Percentiles rank a stretch among this genome's conserved stretches.
Evolutionary conservation across 1,284 basidiomycete species (phyloP).

Genomic region (Trametes hirsuta): DNA sequence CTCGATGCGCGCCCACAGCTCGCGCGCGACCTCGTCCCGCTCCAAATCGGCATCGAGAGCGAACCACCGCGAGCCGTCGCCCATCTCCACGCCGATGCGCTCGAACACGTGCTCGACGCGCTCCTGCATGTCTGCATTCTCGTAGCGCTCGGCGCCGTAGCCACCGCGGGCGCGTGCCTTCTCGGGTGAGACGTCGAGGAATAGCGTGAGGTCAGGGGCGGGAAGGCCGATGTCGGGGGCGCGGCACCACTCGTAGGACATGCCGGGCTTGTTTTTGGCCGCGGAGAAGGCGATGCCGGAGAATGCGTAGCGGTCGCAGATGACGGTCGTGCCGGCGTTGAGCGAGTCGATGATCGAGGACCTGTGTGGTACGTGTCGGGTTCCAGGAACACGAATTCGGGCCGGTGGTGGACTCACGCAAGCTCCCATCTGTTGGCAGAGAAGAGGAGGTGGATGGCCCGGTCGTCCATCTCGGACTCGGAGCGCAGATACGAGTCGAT

Average conservation of each 20-base stretch:
- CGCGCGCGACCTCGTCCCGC: slow-evolving; percentile 58
- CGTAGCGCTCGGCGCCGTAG: slow-evolving; percentile 91
- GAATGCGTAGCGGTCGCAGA: slow-evolving; percentile 97
- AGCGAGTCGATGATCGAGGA: slow-evolving; percentile 67
- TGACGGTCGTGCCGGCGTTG: slow-evolving; percentile 67
- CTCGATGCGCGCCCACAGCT: slow-evolving; percentile 59
- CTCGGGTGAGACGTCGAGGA: slow-evolving; percentile 83
- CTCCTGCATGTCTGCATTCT: slow-evolving; percentile 77
- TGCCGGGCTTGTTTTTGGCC: slow-evolving; percentile 66
- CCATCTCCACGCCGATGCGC: slow-evolving; percentile 60
- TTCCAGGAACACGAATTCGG: background rate
- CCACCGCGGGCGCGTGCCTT: slow-evolving; percentile 77
- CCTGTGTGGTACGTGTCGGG: slow-evolving; percentile 41
- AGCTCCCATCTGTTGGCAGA: slow-evolving; percentile 98
- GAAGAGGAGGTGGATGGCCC: slow-evolving; percentile 92
- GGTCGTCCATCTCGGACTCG: slow-evolving; percentile 87
- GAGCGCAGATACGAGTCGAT: slow-evolving; percentile 92
- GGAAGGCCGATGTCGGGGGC: slow-evolving; percentile 87
- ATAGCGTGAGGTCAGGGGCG: slow-evolving; percentile 86
- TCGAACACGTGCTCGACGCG: slow-evolving; percentile 70
- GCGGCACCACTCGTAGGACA: slow-evolving; percentile 77
- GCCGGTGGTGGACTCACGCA: slow-evolving; percentile 57
- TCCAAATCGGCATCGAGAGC: slow-evolving; percentile 67
- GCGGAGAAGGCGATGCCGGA: slow-evolving; percentile 95
- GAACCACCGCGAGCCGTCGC: slow-evolving; percentile 52